A percentile compares a stretch with the other conserved stretches of the same genome.
Conservation (phyloP, 441 rosid genomes). For the Gossypium gossypioides region DNA sequence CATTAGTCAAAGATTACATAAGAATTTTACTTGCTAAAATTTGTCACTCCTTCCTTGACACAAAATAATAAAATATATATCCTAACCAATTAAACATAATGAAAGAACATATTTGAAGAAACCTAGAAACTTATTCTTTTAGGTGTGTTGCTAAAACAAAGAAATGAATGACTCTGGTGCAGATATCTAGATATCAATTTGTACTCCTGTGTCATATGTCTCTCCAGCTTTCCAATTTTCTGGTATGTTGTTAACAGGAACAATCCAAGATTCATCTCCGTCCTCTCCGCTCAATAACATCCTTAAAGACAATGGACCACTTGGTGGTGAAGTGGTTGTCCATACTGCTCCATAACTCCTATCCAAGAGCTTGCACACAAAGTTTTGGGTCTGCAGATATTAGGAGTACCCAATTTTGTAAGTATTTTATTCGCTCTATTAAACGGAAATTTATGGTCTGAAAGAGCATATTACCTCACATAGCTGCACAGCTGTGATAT, state of each 20-base stretch:
- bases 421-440: not conserved
- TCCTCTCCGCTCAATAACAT: slow-evolving; percentile 47
- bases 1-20: slow-evolving; percentile 16
- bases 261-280: slow-evolving; percentile 53
- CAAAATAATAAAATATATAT: not conserved
- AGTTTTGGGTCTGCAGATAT: slow-evolving; percentile 36
- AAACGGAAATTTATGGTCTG: not conserved
- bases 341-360: slow-evolving; percentile 56
- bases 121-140: not conserved
- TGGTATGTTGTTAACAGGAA: slow-evolving; percentile 49
- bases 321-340: slow-evolving; percentile 50
- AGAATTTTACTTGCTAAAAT: slow-evolving; percentile 1
- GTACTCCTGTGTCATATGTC: slow-evolving; percentile 53
- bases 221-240: slow-evolving; percentile 51
- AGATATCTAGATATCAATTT: slow-evolving; percentile 24
- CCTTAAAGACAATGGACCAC: slow-evolving; percentile 47
- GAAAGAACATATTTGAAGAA: slow-evolving; percentile 10
- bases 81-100: slow-evolving; percentile 6
- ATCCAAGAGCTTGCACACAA: slow-evolving; percentile 52
- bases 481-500: slow-evolving; percentile 60
- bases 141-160: not conserved
- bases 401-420: not conserved
- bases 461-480: slow-evolving; percentile 39
- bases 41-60: not conserved
- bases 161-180: slow-evolving; percentile 1